These are phyloP conservation scores for Metarhizium anisopliae DNA, from an alignment of 2,329 filamentous ascomycete genomes.

Conservation along the genomic window DNA sequence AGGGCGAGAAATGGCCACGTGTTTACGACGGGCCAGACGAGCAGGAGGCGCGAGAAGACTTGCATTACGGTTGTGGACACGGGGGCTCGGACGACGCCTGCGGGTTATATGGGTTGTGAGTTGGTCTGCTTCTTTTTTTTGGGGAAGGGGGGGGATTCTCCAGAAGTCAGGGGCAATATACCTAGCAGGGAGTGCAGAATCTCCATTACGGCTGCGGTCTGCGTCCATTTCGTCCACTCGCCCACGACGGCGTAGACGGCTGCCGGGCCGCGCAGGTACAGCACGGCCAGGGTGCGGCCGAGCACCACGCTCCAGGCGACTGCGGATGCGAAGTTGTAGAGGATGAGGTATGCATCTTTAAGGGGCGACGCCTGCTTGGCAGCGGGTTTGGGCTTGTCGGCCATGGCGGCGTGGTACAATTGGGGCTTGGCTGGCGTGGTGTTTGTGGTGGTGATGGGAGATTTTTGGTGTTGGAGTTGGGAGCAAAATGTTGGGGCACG, in stretches of 20 bases:
- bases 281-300: slow-evolving; percentile 50
- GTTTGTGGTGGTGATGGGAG: background rate
- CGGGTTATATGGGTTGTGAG: background rate
- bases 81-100: slow-evolving; percentile 78
- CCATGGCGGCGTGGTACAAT: background rate
- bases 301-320: slow-evolving; percentile 73
- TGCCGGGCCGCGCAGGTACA: slow-evolving; percentile 44
- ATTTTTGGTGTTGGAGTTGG: background rate
- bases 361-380: slow-evolving; percentile 3
- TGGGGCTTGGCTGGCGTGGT: background rate
- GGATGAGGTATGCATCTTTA: slow-evolving; percentile 63
- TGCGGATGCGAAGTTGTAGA: slow-evolving; percentile 76
- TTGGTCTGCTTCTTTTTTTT: background rate
- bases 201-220: slow-evolving; percentile 77
- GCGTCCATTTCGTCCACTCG: slow-evolving; percentile 66
- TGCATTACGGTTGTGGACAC: slow-evolving; percentile 83
- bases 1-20: slow-evolving; percentile 59
- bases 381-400: background rate
- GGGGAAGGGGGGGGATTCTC: no score
- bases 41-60: slow-evolving; percentile 75
- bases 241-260: slow-evolving; percentile 55
- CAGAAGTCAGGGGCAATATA: slow-evolving; percentile 26
- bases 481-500: background rate
- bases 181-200: slow-evolving; percentile 72
- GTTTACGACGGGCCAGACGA: slow-evolving; percentile 79